phyloP scores from a whole-genome alignment of 2,329 filamentous ascomycete genomes.

The Scopulariopsis brevicaulis region DNA sequence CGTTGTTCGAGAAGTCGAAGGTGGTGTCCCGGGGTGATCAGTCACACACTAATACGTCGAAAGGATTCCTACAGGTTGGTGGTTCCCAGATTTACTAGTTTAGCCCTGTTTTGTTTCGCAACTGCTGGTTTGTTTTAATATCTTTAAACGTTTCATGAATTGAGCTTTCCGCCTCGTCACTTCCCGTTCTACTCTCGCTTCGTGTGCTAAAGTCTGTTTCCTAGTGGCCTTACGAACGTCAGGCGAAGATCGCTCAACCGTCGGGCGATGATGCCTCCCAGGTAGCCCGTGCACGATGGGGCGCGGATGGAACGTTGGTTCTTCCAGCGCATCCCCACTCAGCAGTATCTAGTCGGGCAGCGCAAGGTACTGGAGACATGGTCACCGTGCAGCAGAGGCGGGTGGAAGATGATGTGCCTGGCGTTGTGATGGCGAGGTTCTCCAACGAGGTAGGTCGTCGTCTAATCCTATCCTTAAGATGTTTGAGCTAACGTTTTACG shows the following conservation, averaged over 20 bases:
- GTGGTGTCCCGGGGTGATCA: neutral
- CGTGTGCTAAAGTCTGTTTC: constrained; percentile 30
- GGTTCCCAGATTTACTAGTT: neutral
- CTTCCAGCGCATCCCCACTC: constrained; percentile 27
- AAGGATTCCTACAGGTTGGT: constrained; percentile 86
- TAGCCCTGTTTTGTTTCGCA: neutral
- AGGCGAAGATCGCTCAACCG: constrained; percentile 49
- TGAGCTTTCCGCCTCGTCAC: neutral
- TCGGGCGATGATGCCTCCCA: constrained; percentile 3
- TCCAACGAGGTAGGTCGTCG: constrained; percentile 34
- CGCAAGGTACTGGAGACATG: constrained; percentile 28
- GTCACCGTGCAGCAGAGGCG: constrained; percentile 42
- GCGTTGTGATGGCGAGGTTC: constrained; percentile 55
- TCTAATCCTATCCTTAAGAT: neutral
- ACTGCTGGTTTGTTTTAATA: constrained; percentile 6
- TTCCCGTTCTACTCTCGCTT: neutral
- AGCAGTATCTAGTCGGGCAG: neutral
- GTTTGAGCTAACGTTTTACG: constrained; percentile 10
- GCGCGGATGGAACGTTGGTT: constrained; percentile 60
- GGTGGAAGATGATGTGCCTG: constrained; percentile 51
- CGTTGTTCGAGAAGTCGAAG: constrained; percentile 68
- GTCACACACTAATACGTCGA: constrained; percentile 25
- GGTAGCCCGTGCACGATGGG: constrained; percentile 63
- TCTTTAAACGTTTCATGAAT: constrained; percentile 17
- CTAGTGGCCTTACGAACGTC: constrained; percentile 80